Conservation (phyloP, 2,329 filamentous ascomycete genomes). For the Aureobasidium sp. region DNA sequence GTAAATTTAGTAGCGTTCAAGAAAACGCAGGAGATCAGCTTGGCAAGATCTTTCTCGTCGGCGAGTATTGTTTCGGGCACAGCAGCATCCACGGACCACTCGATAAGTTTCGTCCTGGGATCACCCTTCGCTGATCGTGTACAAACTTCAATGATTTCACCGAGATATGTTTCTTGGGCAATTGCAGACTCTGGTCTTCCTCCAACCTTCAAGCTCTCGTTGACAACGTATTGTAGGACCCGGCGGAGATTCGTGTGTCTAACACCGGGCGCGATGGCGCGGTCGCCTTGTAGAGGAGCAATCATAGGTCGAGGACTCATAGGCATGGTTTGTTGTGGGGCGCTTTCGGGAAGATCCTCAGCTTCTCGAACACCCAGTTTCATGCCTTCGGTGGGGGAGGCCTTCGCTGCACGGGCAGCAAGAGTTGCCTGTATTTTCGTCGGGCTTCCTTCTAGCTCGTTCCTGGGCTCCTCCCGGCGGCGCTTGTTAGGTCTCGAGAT, state of each 20-base stretch:
- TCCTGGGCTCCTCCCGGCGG: slow-evolving; percentile 29
- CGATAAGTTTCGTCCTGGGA: slow-evolving; percentile 38
- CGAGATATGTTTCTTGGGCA: slow-evolving; percentile 36
- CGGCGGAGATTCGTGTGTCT: slow-evolving; percentile 41
- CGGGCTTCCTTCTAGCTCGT: slow-evolving; percentile 13
- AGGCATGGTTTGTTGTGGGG: not conserved
- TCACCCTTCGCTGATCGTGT: slow-evolving; percentile 36
- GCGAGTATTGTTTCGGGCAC: slow-evolving; percentile 48
- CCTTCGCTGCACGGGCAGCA: slow-evolving; percentile 15
- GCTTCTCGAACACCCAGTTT: slow-evolving; percentile 23
- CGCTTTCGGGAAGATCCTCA: slow-evolving; percentile 15
- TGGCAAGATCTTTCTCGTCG: slow-evolving; percentile 55
- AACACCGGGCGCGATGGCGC: slow-evolving; percentile 37
- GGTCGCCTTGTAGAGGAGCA: slow-evolving; percentile 16
- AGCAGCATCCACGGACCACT: slow-evolving; percentile 41
- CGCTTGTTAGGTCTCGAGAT: slow-evolving; percentile 35
- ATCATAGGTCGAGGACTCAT: slow-evolving; percentile 3
- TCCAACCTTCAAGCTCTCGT: slow-evolving; percentile 43
- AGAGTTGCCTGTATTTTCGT: slow-evolving; percentile 18
- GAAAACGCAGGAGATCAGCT: slow-evolving; percentile 54
- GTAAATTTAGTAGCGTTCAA: slow-evolving; percentile 65
- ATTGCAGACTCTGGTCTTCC: slow-evolving; percentile 44
- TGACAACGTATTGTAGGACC: slow-evolving; percentile 43
- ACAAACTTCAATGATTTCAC: slow-evolving; percentile 42
- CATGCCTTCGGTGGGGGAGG: slow-evolving; percentile 20